Base-by-base conservation (phyloP, 2,329 filamentous ascomycete species). In the Thermoascus crustaceus region DNA sequence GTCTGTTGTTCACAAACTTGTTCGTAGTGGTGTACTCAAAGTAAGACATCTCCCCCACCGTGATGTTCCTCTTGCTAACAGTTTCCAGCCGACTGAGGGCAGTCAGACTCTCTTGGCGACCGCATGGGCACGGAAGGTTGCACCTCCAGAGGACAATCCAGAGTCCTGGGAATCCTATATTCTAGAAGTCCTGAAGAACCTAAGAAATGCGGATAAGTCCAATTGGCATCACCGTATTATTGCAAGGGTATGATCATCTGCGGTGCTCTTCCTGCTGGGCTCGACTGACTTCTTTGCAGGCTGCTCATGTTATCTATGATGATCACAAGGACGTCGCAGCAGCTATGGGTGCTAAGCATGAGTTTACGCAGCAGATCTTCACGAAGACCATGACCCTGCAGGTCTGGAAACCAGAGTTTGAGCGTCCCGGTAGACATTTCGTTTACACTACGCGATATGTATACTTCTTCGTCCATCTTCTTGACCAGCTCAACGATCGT, bases 221-320 rank as follows among this genome's bases (percentile, higher is more conserved):
- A 89, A 91, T 50, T 95, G 88, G 88, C 88, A 95, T 53, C 88
- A 95, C 57, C 82, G 88, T 13, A 87, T 95, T 64, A 85, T 86
- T 35, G 80, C 82, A 52, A 78, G 87, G 16, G 80, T 85, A 50
- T 70, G 50, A 17, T 26, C 21, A n/a, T 11, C 22, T n/a, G 6
- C 10, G 5, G 10, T 22, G 8, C 20, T 20, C 13, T 25, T 23
- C 16, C 30, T 11, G 4, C 8, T 11, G 31, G n/a, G 33, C 14
- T 65, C 71, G 19, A 56, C 61, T 23, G 54, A 59, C 27, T 29
- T 44, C n/a, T 24, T 39, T 37, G n/a, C 53, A 71, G 52, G 58
- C 75, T 43, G 78, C 77, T 4, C 72, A 73, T 44, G 68, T 81
- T 25, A 63, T 80, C 5, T 82, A 76, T 45, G 70, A 80, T 38